These are phyloP conservation scores for Erigeron philadelphicus DNA, from an alignment of 140 eudicot species.

Conservation along the genomic window DNA sequence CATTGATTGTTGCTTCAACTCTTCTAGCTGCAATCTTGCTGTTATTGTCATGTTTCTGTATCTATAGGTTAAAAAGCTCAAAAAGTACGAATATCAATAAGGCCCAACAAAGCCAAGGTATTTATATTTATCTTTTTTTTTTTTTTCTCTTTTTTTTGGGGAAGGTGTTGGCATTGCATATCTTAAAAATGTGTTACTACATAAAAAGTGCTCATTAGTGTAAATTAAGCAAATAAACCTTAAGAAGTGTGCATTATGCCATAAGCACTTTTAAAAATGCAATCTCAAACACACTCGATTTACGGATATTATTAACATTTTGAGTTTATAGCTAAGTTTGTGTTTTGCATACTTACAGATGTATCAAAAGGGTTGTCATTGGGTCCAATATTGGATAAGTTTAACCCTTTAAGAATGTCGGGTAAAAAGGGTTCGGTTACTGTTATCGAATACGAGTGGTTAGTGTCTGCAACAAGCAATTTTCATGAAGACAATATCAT, in stretches of 20 bases:
- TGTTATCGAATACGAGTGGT: slow-evolving; percentile 62
- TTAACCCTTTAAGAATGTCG: slow-evolving; percentile 46
- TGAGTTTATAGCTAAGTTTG: slow-evolving; percentile 15
- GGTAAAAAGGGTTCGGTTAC: slow-evolving; percentile 66
- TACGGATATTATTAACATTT: neutral
- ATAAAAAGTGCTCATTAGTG: no score
- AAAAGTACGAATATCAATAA: slow-evolving; percentile 35
- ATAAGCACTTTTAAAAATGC: no score
- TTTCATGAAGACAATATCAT: slow-evolving; percentile 58
- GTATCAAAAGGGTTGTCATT: slow-evolving; percentile 58
- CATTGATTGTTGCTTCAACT: slow-evolving; percentile 67
- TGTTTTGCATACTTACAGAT: slow-evolving; percentile 36
- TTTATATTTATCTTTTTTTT: neutral
- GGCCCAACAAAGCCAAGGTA: slow-evolving; percentile 52
- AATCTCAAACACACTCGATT: neutral
- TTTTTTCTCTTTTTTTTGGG: neutral
- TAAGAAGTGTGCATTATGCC: no score
- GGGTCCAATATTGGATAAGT: slow-evolving; percentile 62
- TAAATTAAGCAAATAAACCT: no score
- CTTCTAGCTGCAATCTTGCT: slow-evolving; percentile 62
- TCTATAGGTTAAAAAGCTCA: slow-evolving; percentile 46
- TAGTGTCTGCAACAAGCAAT: slow-evolving; percentile 72
- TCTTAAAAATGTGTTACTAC: neutral
- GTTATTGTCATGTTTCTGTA: slow-evolving; percentile 52
- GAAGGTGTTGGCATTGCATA: neutral